Base-by-base conservation (phyloP, 1,139 yeast species). In the Yamadazyma siamensis region DNA sequence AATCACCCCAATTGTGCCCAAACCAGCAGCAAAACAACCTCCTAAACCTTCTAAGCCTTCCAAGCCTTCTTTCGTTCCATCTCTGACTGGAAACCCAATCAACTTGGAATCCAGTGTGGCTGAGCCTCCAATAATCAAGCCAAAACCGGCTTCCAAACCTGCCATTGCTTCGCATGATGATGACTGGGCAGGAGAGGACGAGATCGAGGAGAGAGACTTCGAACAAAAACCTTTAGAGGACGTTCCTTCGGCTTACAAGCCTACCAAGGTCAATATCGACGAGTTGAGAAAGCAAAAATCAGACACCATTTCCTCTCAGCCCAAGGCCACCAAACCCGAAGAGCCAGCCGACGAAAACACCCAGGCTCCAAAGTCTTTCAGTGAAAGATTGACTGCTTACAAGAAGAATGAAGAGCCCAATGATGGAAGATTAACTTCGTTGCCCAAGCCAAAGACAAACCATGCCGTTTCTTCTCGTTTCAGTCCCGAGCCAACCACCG, bases 181-280 rank as follows among this genome's bases (percentile, higher is more conserved):
- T 43, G 86, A 72, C 29, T 83, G 91, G 89, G 72, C 67, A 24
- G 73, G 65, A 27, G 76, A 71, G 46, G 65, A 69, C 35, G 94
- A 80, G 50, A 67, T 80, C 29, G 72, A 79, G 52, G 89, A 78
- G 45, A 73, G 91, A 49, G 91, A 83, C 49, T 78, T 83, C 43
- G 51, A 65, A 6, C 56, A 75, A 44, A 65, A 75, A 31, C 91
- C 91, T 19, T 61, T 83, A 46, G 77, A 71, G 65, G 49, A 59
- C 32, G 61, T 76, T 15, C 77, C 82, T 18, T 66, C 85, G 9
- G 78, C 87, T n/a, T 82, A 82, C 54, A 73, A 72, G 47, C 87
- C 94, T 23, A 74, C 84, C 17, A 68, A 66, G 44, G 74, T 68
- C 21, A 50, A 68, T 38, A 67, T 68, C 39, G 60, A 49, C 10